Percentiles rank a stretch among this genome's conserved stretches.
These are phyloP conservation scores for Pholiota adiposa DNA, from an alignment of 1,284 basidiomycete genomes.

Conservation along the genomic window DNA sequence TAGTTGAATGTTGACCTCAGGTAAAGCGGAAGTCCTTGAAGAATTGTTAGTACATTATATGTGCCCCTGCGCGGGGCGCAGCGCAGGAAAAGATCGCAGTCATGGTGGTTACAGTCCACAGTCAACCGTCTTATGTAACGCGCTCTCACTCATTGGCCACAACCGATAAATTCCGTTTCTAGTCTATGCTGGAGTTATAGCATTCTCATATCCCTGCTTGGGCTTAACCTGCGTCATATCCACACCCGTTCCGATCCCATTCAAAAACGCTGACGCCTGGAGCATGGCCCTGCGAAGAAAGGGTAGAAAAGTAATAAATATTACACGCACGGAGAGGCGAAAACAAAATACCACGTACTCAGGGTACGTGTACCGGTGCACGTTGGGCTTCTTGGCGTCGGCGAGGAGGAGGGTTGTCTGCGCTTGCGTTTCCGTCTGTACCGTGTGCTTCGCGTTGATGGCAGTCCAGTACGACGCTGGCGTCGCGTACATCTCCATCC, in stretches of 20 bases:
- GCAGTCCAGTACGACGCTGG: conserved; percentile 54
- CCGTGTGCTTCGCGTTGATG: conserved; percentile 59
- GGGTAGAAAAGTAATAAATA: background rate
- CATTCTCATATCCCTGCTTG: conserved; percentile 30
- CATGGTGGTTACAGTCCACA: background rate
- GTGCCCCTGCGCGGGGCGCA: background rate
- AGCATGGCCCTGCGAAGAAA: conserved; percentile 9
- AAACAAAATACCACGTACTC: conserved; percentile 54
- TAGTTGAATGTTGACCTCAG: no score
- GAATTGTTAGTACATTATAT: background rate
- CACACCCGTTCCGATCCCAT: conserved; percentile 52
- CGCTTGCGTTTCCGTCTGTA: conserved; percentile 48
- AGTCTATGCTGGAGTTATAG: background rate
- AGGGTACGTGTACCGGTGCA: conserved; percentile 68
- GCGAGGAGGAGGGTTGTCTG: conserved; percentile 49
- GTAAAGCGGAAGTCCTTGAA: no score
- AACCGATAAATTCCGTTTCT: conserved; percentile 15
- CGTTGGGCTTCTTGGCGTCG: conserved; percentile 53
- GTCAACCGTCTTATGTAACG: conserved; percentile 2
- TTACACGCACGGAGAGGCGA: background rate
- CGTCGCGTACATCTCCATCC: conserved; percentile 58
- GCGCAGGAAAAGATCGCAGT: background rate
- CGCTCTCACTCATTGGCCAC: background rate
- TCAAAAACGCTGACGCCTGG: conserved; percentile 53
- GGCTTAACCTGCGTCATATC: conserved; percentile 47